A percentile compares a stretch with the other conserved stretches of the same genome.
Evolutionary conservation across 768 basidiomycete species (phyloP).

Genomic region (Lactarius sanguifluus): DNA sequence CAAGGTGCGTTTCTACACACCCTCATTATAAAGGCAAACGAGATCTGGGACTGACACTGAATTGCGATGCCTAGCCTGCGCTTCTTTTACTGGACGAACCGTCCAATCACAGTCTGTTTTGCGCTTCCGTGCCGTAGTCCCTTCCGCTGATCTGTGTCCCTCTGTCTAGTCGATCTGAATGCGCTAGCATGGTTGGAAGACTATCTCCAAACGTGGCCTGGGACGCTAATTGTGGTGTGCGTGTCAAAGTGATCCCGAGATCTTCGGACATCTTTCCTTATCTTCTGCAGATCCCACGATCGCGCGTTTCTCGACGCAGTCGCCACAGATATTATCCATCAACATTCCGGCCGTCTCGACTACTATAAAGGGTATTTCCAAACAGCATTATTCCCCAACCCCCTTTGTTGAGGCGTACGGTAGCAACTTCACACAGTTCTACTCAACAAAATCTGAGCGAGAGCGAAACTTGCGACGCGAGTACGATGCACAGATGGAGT

Average conservation of each 20-base stretch:
- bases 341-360: slow-evolving; percentile 88
- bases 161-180: slow-evolving; percentile 74
- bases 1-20: slow-evolving; percentile 51
- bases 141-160: slow-evolving; percentile 33
- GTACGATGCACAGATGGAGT: slow-evolving; percentile 95
- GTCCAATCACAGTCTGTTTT: slow-evolving; percentile 82
- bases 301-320: slow-evolving; percentile 97
- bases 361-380: slow-evolving; percentile 88
- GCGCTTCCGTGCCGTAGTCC: background rate
- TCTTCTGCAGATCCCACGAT: slow-evolving; percentile 77
- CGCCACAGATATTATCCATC: slow-evolving; percentile 97
- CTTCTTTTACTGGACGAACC: slow-evolving; percentile 88
- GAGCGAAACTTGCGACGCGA: slow-evolving; percentile 89
- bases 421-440: slow-evolving; percentile 97
- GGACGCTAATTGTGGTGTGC: slow-evolving; percentile 89
- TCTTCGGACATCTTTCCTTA: background rate
- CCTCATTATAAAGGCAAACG: background rate
- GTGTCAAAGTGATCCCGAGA: slow-evolving; percentile 33
- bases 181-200: slow-evolving; percentile 98
- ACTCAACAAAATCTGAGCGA: slow-evolving; percentile 96
- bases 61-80: slow-evolving; percentile 48
- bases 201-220: slow-evolving; percentile 92
- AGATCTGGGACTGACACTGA: slow-evolving; percentile 22
- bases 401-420: slow-evolving; percentile 11
- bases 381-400: background rate